Evolutionary conservation across 2,329 filamentous ascomycete species (phyloP).

Genomic region (Trichoderma breve): DNA sequence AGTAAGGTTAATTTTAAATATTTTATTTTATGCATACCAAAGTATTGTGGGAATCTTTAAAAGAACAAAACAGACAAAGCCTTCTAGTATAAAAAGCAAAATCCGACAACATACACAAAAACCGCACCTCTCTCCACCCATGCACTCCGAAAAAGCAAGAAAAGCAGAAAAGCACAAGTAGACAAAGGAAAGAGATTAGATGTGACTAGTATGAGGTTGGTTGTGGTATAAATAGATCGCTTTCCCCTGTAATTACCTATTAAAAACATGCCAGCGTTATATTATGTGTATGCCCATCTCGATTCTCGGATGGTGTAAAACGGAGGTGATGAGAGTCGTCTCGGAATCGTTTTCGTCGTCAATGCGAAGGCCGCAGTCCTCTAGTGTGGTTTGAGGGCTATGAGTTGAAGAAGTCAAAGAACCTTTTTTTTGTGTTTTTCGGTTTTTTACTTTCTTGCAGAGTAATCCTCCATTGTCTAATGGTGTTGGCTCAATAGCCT

Average conservation of each 20-base stretch:
- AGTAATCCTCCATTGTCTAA: background rate
- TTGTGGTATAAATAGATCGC: constrained; percentile 16
- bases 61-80: background rate
- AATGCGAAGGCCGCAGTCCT: background rate
- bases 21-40: background rate
- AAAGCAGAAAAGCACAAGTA: background rate
- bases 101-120: background rate
- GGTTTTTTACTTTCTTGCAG: background rate
- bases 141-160: background rate
- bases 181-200: background rate
- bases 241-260: constrained; percentile 10
- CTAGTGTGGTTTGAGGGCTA: background rate
- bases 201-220: background rate
- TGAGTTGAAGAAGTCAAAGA: background rate
- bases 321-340: constrained; percentile 3
- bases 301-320: background rate
- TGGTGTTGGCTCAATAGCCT: constrained; percentile 33
- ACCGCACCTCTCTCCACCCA: background rate
- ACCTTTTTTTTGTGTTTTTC: background rate
- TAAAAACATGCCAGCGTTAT: constrained; percentile 17
- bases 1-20: background rate
- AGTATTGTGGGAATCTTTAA: constrained; percentile 2
- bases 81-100: background rate
- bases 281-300: background rate
- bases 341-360: constrained; percentile 8